Evolutionary conservation across 768 basidiomycete species (phyloP), one percentile per base, ranked within the genome.

Genomic region (Holtermannia corniformis): DNA sequence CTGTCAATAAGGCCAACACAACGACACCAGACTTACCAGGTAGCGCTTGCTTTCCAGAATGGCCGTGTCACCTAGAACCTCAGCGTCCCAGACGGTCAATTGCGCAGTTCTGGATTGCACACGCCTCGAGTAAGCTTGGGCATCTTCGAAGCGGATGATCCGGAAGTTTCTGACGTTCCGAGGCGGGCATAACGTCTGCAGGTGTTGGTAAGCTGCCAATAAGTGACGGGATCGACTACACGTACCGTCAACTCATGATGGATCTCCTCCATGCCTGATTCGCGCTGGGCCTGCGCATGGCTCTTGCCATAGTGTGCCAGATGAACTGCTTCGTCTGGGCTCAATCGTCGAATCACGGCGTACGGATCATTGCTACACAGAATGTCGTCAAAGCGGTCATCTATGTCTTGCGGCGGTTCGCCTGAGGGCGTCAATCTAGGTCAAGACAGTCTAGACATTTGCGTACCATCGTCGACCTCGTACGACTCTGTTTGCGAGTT

Each of bases 41-140:
- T 83, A 91, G 50, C 81, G 73, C 64, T 84, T 80, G 1, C 86
- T 85, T 25, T 77, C 76, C 42, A 75, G 72, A 56, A 92, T 80
- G 3, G 74, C 56, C 55, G 27, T 81, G 76, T 47, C 77, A 64
- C 49, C 72, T 20, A 85, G 54, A 12, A 74, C 74, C 3, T 80
- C 72, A 2, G 80, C 82, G 62, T 92, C 87, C 87, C 87, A 91
- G 3, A 92, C 78, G 0, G 85, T 91, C 50, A 96, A 59, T 65
- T 87, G 85, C 0, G 83, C 90, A 1, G 73, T 76, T 47, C 87
- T 78, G 54, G 79, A 74, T 0, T 78, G 76, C 48, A 78, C 75
- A 55, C 78, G 76, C 0, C 64, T 59, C 28, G 76, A 75, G 16
- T 80, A 79, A 64, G 86, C n/a, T 21, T 44, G 37, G 1, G 68